Evolutionary conservation across 306 rosid genomes (phyloP).

Genomic region (Dryas alaskensis): DNA sequence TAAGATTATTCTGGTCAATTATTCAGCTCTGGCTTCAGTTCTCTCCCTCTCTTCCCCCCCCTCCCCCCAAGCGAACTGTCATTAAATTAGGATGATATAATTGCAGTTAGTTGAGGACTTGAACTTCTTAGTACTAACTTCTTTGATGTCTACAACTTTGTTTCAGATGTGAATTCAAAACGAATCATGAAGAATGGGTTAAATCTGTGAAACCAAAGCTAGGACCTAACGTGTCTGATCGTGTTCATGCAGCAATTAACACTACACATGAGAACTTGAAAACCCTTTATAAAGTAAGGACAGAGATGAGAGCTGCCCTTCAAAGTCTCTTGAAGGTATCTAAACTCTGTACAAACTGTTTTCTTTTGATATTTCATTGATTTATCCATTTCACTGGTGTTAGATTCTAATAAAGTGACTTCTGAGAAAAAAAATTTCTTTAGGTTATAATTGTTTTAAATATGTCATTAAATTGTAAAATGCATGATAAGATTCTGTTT

Average conservation of each 20-base stretch:
- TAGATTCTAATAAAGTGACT: not conserved
- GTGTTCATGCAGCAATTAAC: slow-evolving; percentile 56
- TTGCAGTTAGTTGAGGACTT: slow-evolving; percentile 8
- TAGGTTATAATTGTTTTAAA: not conserved
- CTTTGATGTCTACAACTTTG: slow-evolving; percentile 25
- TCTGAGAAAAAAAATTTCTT: not conserved
- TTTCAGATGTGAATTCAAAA: slow-evolving; percentile 83
- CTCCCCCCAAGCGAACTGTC: not conserved
- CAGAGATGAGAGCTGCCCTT: slow-evolving; percentile 73
- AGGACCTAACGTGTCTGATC: slow-evolving; percentile 46
- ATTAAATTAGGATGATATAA: not conserved
- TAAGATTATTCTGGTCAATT: slow-evolving; percentile 1
- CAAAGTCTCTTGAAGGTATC: slow-evolving; percentile 78
- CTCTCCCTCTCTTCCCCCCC: not conserved
- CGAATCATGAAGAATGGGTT: slow-evolving; percentile 86
- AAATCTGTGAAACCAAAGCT: slow-evolving; percentile 66
- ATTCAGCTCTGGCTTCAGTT: no score
- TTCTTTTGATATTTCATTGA: not conserved
- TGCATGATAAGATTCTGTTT: not conserved
- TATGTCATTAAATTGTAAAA: not conserved
- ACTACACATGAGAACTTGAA: slow-evolving; percentile 57
- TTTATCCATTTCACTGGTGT: not conserved
- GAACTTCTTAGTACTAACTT: slow-evolving; percentile 19
- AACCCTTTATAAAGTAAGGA: slow-evolving; percentile 68
- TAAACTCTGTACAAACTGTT: not conserved